Base-by-base conservation (phyloP, 2,329 filamentous ascomycete species). In the Monilinia polystroma region DNA sequence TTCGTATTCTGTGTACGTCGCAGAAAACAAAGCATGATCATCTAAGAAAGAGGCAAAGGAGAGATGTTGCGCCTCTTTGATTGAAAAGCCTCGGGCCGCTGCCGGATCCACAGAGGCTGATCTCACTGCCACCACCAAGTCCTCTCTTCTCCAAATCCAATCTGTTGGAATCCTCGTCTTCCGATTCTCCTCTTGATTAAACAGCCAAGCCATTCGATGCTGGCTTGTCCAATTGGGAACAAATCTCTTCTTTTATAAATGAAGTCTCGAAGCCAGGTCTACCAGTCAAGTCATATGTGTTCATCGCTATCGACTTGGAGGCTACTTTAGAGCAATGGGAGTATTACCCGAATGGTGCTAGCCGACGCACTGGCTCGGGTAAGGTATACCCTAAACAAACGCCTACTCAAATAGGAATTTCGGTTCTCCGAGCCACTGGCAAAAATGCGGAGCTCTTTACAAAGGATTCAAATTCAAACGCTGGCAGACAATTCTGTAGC, bases 231-330 rank as follows among this genome's bases (percentile, higher is more conserved):
- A 2, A n/a, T 20, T n/a, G 8, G 18, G 20, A 4, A n/a, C 4
- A n/a, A 23, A 5, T n/a, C 29, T 10, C 41, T 18, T 6, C 29
- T 11, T 10, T 23, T 29, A 7, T 23, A 23, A 23, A 55, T 29
- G 49, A 59, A 2, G 41, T 43, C 8, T 64, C 18, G 11, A 32
- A 23, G 5, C 7, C 6, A 16, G 20, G 0, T 4, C 51, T 53
- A 18, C 56, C 56, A 4, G 16, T 10, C n/a, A 58, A 58, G 1
- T 20, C 26, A 12, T 56, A 47, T 18, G 56, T 66, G 1, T 66
- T 59, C 18, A n/a, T 66, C 1, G 18, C 64, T 1, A 41, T 66
- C 10, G 64, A 66, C 10, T 16, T 66, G 8, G 64, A 66, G n/a
- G 55, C 55, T 1, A 66, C 57, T 3, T 62, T 56, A 4, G 23